Conservation (phyloP, 1,284 basidiomycete species). For the Stereum hirsutum region DNA sequence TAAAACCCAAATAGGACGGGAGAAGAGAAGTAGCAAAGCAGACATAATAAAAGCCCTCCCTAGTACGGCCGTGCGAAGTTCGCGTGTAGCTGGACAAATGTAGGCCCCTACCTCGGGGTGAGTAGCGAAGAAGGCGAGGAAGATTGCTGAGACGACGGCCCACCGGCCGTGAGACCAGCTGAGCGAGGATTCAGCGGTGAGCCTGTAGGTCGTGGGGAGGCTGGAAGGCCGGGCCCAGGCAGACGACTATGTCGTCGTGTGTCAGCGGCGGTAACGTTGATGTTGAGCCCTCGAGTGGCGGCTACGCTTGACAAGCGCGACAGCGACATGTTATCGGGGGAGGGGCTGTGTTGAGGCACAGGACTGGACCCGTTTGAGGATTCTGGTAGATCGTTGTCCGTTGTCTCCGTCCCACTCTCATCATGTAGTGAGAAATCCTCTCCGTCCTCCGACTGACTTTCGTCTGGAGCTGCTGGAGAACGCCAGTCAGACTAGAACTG, state of each 20-base stretch:
- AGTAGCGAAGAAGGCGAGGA: constrained; percentile 10
- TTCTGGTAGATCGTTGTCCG: constrained; percentile 38
- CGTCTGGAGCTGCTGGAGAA: constrained; percentile 37
- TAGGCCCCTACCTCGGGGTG: constrained; percentile 10
- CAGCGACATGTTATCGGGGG: constrained; percentile 9
- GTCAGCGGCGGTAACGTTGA: constrained; percentile 38
- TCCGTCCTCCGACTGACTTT: constrained; percentile 55
- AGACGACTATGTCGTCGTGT: constrained; percentile 48
- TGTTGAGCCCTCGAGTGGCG: constrained; percentile 61
- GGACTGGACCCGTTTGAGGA: constrained; percentile 9
- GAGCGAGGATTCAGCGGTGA: constrained; percentile 13
- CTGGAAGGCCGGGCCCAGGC: constrained; percentile 54
- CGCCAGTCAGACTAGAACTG: neutral
- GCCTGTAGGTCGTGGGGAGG: constrained; percentile 22
- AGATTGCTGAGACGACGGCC: neutral
- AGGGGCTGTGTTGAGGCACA: neutral
- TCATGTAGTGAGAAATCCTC: constrained; percentile 59
- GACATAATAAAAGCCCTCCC: too few relatives aligned
- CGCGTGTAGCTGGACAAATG: too few relatives aligned
- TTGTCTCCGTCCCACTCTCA: constrained; percentile 60
- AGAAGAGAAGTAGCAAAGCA: too few relatives aligned
- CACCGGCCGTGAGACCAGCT: constrained; percentile 4
- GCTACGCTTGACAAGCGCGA: constrained; percentile 53
- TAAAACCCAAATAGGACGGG: too few relatives aligned
- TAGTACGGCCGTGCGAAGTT: too few relatives aligned